phyloP scores from a whole-genome alignment of 345 rosid species.

The Sonneratia alba region DNA sequence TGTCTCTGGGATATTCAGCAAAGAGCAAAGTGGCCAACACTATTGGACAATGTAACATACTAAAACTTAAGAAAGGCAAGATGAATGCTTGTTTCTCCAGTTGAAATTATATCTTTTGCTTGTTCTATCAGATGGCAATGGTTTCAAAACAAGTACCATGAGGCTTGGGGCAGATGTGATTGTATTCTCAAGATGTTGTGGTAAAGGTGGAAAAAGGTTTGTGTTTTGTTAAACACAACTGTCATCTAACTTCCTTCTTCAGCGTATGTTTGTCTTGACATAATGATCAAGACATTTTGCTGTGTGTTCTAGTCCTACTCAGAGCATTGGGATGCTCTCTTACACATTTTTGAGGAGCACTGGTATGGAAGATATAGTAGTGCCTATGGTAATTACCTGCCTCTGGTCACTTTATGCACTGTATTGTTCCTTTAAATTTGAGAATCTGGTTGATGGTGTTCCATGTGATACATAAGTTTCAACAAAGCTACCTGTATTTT shows the following conservation, averaged over 20 bases:
- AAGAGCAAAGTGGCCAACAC: slow-evolving; percentile 78
- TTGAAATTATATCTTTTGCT: not conserved
- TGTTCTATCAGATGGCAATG: slow-evolving; percentile 68
- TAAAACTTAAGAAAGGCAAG: not conserved
- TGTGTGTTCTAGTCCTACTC: slow-evolving; percentile 54
- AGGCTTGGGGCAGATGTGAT: slow-evolving; percentile 98
- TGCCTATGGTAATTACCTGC: slow-evolving; percentile 69
- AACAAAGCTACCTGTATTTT: not conserved
- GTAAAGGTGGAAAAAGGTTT: slow-evolving; percentile 61
- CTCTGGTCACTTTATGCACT: not conserved
- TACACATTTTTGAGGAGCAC: slow-evolving; percentile 91
- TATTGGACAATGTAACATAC: slow-evolving; percentile 67
- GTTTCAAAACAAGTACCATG: slow-evolving; percentile 98
- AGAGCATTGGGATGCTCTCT: slow-evolving; percentile 86
- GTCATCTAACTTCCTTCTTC: not conserved
- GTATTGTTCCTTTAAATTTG: not conserved
- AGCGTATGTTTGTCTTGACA: not conserved
- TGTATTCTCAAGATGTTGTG: slow-evolving; percentile 74
- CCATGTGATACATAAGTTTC: not conserved
- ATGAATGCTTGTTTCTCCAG: not conserved
- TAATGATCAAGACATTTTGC: slow-evolving; percentile 4
- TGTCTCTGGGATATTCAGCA: slow-evolving; percentile 90
- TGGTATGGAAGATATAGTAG: slow-evolving; percentile 84
- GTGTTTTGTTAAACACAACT: slow-evolving; percentile 2
- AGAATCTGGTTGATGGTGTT: not conserved